Evolutionary conservation across 2,329 filamentous ascomycete genomes (phyloP).

Genomic region (Fonsecaea erecta): DNA sequence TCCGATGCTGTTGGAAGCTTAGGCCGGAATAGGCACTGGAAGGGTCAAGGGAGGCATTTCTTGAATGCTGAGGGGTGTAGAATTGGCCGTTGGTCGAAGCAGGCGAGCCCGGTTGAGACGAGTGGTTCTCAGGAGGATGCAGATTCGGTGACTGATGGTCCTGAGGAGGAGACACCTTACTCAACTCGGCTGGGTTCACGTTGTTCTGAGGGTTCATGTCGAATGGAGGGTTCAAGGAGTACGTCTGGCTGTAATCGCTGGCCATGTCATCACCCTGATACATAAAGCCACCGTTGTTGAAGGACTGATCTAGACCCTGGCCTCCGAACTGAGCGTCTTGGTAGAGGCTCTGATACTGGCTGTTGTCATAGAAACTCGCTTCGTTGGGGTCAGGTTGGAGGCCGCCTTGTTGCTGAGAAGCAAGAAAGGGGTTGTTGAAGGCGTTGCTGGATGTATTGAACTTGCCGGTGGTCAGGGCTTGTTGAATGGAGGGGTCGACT

Average conservation of each 20-base stretch:
- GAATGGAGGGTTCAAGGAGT: slow-evolving; percentile 38
- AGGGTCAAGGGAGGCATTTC: slow-evolving; percentile 65
- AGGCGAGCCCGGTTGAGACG: slow-evolving; percentile 57
- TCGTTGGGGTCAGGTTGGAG: slow-evolving; percentile 27
- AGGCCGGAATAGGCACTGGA: slow-evolving; percentile 61
- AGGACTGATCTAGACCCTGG: slow-evolving; percentile 38
- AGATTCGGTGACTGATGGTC: slow-evolving; percentile 62
- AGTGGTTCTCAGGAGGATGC: slow-evolving; percentile 58
- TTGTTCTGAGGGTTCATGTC: slow-evolving; percentile 42
- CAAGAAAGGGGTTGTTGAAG: slow-evolving; percentile 46
- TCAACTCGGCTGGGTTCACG: slow-evolving; percentile 54
- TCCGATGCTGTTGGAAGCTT: slow-evolving; percentile 78
- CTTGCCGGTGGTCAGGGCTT: slow-evolving; percentile 43
- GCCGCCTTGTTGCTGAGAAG: slow-evolving; percentile 37
- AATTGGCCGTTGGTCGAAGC: slow-evolving; percentile 58
- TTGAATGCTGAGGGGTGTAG: slow-evolving; percentile 61
- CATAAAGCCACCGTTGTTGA: slow-evolving; percentile 39
- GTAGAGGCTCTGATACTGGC: slow-evolving; percentile 35
- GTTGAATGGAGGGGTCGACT: slow-evolving; percentile 46
- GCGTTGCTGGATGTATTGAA: slow-evolving; percentile 38
- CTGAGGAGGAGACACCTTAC: slow-evolving; percentile 54
- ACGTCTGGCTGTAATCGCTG: slow-evolving; percentile 41
- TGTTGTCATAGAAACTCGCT: slow-evolving; percentile 35
- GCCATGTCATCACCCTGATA: slow-evolving; percentile 45
- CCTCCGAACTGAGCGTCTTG: slow-evolving; percentile 43